Evolutionary conservation across 2,329 filamentous ascomycete species (phyloP), one percentile per base, ranked within the genome.

Genomic region (Onygenales sp.): DNA sequence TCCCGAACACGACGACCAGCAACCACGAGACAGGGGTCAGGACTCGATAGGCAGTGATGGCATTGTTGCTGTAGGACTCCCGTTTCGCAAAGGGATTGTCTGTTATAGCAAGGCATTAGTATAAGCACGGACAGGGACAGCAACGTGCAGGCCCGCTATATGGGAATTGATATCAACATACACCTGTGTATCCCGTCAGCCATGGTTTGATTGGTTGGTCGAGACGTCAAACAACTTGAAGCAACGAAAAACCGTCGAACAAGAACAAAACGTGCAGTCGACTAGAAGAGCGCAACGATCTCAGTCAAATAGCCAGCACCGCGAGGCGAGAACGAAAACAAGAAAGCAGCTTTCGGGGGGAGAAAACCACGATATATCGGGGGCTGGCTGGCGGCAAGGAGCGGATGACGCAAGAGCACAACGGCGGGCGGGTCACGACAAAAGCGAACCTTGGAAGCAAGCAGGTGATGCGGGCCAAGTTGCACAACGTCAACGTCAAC

Each of bases 51-150:
- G 82, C 76, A 59, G 82, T 74, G 61, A 95, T 74, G 49, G 82
- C 76, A 57, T 75, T 74, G 33, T 72, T 69, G 56, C 77, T 77
- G 65, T 88, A 84, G 14, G 80, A 76, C 55, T 90, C 85, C 63
- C 82, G 82, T 69, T 78, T 83, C 55, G 79, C 75, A 72, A 93
- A 93, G 32, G 88, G 88, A 68, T 93, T 93, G 66, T 82, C 85
- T 87, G 37, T 44, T 39, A 6, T 14, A 10, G 17, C 10, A 8
- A 17, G 7, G 6, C 9, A 27, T 33, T 5, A 13, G 21, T 27
- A 43, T 46, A 44, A 52, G 40, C 13, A 32, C 14, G 10, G 21
- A 6, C 7, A 40, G 2, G 13, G 11, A 7, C 33, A 34, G 8
- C 21, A 31, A 34, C 17, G 10, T 47, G 14, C 6, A 32, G 11